These are phyloP conservation scores for Paecilomyces niveus DNA, from an alignment of 2,329 filamentous ascomycete genomes.

Conservation along the genomic window DNA sequence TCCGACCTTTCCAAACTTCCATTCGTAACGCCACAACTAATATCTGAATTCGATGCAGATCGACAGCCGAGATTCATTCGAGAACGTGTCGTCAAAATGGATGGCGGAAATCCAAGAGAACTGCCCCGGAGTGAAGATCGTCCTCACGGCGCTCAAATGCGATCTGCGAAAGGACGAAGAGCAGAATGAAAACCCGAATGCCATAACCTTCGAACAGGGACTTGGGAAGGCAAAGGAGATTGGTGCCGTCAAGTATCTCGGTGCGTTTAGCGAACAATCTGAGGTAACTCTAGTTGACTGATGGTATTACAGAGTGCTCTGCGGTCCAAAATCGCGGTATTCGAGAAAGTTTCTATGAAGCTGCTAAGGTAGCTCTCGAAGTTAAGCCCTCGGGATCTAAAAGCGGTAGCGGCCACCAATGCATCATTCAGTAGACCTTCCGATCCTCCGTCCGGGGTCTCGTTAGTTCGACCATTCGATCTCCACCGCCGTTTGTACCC, in stretches of 20 bases:
- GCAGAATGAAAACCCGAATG: constrained; percentile 56
- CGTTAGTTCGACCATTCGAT: neutral
- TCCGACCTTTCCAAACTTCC: neutral
- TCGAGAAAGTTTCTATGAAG: constrained; percentile 97
- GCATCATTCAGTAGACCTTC: constrained; percentile 26
- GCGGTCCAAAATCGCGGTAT: constrained; percentile 97
- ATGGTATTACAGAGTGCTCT: constrained; percentile 69
- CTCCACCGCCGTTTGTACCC: neutral
- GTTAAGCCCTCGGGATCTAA: constrained; percentile 36
- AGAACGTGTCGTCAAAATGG: constrained; percentile 99
- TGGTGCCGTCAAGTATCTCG: constrained; percentile 84
- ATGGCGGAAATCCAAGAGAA: constrained; percentile 97
- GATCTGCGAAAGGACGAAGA: constrained; percentile 79
- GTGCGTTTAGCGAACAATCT: constrained; percentile 33
- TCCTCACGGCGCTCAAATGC: constrained; percentile 93
- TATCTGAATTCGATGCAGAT: constrained; percentile 41
- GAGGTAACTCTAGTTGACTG: neutral
- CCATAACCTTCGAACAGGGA: constrained; percentile 83
- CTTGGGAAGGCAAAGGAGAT: constrained; percentile 87
- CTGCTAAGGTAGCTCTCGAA: constrained; percentile 78
- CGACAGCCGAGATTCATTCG: constrained; percentile 90
- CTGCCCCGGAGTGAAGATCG: constrained; percentile 89
- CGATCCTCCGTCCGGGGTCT: neutral
- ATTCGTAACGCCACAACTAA: neutral
- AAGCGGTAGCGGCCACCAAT: constrained; percentile 19